Conservation (phyloP, 1,284 basidiomycete genomes). For the Ustilago nuda region DNA sequence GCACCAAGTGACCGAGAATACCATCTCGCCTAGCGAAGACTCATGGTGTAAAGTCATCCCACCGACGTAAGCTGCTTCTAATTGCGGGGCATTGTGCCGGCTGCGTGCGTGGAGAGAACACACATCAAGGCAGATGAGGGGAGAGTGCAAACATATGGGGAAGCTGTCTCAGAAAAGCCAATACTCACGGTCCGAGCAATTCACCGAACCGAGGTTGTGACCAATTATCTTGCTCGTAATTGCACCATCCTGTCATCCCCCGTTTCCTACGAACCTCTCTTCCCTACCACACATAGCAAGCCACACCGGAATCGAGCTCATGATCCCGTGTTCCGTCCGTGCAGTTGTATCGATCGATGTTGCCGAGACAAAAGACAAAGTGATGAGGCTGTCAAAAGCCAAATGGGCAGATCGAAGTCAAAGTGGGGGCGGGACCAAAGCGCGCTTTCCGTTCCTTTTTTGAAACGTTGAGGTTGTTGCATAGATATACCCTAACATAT, state of each 20-base stretch:
- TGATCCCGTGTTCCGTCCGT: neutral
- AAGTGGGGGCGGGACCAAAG: neutral
- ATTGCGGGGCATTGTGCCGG: constrained; percentile 1
- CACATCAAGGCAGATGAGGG: neutral
- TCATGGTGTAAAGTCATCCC: no score
- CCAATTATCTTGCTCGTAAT: constrained; percentile 15
- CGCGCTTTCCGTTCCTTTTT: neutral
- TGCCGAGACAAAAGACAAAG: neutral
- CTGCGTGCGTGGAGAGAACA: neutral
- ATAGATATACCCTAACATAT: neutral
- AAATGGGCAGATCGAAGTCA: neutral
- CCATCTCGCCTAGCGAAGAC: neutral
- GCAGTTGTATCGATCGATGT: neutral
- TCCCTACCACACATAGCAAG: neutral
- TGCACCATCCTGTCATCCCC: neutral
- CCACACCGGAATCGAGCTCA: neutral
- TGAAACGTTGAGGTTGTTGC: neutral
- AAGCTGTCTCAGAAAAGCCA: neutral
- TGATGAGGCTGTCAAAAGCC: neutral
- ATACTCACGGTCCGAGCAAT: constrained; percentile 12
- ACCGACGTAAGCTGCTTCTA: neutral
- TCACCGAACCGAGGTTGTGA: constrained; percentile 15
- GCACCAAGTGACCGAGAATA: neutral
- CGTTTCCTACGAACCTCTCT: neutral
- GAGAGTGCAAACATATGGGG: neutral